phyloP scores from a whole-genome alignment of 306 rosid species.

The Corylus heterophylla region DNA sequence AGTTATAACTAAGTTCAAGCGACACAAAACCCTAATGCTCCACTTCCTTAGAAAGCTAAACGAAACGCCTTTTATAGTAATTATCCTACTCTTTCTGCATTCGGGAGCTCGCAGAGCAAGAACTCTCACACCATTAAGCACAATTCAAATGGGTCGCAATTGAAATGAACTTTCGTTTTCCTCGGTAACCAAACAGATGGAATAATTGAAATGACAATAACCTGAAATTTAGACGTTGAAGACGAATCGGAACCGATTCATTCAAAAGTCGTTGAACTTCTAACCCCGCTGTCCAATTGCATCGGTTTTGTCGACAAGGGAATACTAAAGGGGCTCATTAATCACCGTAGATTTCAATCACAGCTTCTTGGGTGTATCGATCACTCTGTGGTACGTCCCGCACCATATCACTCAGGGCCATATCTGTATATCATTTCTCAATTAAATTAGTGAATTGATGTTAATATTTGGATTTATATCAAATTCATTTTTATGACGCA shows the following conservation, averaged over 20 bases:
- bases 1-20: conserved; percentile 16
- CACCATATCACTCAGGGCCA: too few relatives aligned
- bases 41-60: background rate
- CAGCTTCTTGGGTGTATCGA: background rate
- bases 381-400: background rate
- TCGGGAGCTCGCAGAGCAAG: background rate
- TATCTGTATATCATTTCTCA: too few relatives aligned
- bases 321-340: background rate
- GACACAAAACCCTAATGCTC: conserved; percentile 4
- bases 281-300: background rate
- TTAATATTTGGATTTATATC: too few relatives aligned
- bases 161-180: background rate
- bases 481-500: too few relatives aligned
- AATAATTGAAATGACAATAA: background rate
- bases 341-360: background rate
- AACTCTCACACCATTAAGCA: background rate
- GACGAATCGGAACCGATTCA: background rate
- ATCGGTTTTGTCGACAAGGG: background rate
- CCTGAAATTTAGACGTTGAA: conserved; percentile 10
- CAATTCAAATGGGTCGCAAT: conserved; percentile 7
- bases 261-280: conserved; percentile 7
- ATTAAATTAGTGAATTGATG: too few relatives aligned
- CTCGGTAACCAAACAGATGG: background rate
- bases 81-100: background rate
- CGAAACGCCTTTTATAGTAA: background rate